These are phyloP conservation scores for Gamarada debralockiae DNA, from an alignment of 495 filamentous ascomycete genomes.

Conservation along the genomic window DNA sequence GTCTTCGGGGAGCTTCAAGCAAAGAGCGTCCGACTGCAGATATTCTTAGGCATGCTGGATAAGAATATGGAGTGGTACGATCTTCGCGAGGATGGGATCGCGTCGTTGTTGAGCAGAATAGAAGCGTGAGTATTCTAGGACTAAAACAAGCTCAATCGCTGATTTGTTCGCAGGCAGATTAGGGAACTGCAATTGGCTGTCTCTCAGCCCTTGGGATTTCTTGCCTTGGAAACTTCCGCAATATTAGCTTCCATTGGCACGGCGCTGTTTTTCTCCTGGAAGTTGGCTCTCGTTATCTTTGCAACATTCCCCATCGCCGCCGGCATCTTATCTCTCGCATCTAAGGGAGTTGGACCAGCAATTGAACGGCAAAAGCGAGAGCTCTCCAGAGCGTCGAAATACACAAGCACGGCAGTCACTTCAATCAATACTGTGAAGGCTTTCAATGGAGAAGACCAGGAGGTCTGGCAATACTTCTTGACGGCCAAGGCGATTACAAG, in stretches of 20 bases:
- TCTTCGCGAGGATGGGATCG: slow-evolving; percentile 62
- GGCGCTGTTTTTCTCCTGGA: slow-evolving; percentile 77
- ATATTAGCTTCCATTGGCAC: slow-evolving; percentile 60
- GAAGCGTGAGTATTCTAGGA: slow-evolving; percentile 58
- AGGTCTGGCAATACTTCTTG: slow-evolving; percentile 58
- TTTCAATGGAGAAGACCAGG: slow-evolving; percentile 73
- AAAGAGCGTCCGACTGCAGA: slow-evolving; percentile 50
- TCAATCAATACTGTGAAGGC: slow-evolving; percentile 86
- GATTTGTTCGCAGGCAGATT: slow-evolving; percentile 55
- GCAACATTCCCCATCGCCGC: slow-evolving; percentile 68
- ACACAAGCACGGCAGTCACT: slow-evolving; percentile 61
- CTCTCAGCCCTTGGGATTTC: slow-evolving; percentile 71
- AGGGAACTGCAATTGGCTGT: slow-evolving; percentile 78
- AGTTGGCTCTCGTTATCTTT: slow-evolving; percentile 78
- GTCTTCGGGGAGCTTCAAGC: slow-evolving; percentile 79
- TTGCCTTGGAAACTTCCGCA: slow-evolving; percentile 57
- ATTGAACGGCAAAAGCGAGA: slow-evolving; percentile 67
- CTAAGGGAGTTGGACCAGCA: slow-evolving; percentile 55
- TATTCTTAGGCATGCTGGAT: slow-evolving; percentile 64
- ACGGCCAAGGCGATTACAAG: slow-evolving; percentile 55
- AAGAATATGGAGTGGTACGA: slow-evolving; percentile 88
- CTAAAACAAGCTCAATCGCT: background rate
- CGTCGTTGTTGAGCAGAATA: slow-evolving; percentile 62
- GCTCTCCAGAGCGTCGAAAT: slow-evolving; percentile 68
- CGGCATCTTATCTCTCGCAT: slow-evolving; percentile 48